Conservation (phyloP, 164 flowering plant genomes). For the Magnolia officinalis region DNA sequence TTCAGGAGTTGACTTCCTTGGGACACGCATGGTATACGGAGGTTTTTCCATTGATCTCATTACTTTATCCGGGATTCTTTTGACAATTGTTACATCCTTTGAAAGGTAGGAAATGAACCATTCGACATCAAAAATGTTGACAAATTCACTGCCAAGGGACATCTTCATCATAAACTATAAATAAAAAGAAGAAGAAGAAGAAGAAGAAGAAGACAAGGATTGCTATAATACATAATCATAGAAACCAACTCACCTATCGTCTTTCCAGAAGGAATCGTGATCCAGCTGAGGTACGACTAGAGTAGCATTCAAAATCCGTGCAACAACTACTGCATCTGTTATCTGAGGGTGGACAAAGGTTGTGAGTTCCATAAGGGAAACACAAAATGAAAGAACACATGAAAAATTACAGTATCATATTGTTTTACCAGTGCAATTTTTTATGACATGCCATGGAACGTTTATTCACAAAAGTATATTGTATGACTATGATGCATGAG, state of each 20-base stretch:
- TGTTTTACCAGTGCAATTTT: too few relatives aligned
- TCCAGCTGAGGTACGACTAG: conserved; percentile 91
- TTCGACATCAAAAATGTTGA: conserved; percentile 78
- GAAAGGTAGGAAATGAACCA: conserved; percentile 90
- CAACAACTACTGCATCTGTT: conserved; percentile 97
- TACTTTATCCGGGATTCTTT: conserved; percentile 78
- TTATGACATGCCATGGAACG: not conserved
- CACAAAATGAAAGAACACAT: not conserved
- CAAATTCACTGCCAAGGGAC: conserved; percentile 62
- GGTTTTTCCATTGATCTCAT: conserved; percentile 93
- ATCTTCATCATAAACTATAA: not conserved
- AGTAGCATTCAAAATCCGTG: conserved; percentile 94
- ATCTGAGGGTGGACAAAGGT: conserved; percentile 47
- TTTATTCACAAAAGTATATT: not conserved
- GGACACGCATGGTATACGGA: conserved; percentile 98
- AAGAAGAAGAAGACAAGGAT: not conserved
- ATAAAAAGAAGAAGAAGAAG: not conserved
- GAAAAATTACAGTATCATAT: not conserved
- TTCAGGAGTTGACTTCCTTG: conserved; percentile 85
- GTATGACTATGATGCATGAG: not conserved
- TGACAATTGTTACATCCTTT: conserved; percentile 79
- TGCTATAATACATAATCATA: not conserved
- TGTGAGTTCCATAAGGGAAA: not conserved
- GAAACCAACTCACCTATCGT: conserved; percentile 62
- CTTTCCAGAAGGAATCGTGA: conserved; percentile 96